Evolutionary conservation across 768 basidiomycete species (phyloP), one percentile per base, ranked within the genome.

Genomic region (Mrakia blollopis): DNA sequence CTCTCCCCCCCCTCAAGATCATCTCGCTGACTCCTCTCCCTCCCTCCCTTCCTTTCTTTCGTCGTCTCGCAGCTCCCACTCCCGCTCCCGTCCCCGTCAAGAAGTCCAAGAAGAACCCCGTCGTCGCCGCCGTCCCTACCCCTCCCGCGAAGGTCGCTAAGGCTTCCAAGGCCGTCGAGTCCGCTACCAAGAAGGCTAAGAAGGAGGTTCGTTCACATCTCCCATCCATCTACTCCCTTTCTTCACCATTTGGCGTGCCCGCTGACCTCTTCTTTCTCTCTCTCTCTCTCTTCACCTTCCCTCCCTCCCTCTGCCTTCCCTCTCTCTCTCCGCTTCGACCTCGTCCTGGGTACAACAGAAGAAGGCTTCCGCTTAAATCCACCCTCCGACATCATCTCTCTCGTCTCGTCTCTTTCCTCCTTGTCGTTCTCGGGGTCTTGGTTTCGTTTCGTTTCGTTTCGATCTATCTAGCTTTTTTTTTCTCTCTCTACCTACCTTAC

Each of bases 101-200:
- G 72, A 78, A 78, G 62, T 28, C 35, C 41, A 74, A 61, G 63
- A 74, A 62, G 52, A 35, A 30, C 32, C 28, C 65, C 23, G 61
- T 44, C 32, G 25, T 60, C 47, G 50, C n/a, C 0, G 54, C 77
- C 72, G 57, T 62, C 44, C 52, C 77, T 16, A 28, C 77, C 32
- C 25, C 72, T 14, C 61, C 63, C 70, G 44, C 65, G 41, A 79
- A 79, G 74, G 30, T 63, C 35, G 73, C 73, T 41, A 68, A 67
- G 39, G 52, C 68, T 6, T 23, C 74, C 52, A 47, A 65, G n/a
- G 35, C 25, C 39, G 62, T 41, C 32, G 47, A 65, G 28, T n/a
- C 70, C 39, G 65, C 47, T 30, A 6, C 44, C 44, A 68, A 63
- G 61, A 75, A 75, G 67, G 21, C 52, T 23, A 75, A 74, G 74